These are phyloP conservation scores for Didymella pomorum DNA, from an alignment of 2,329 filamentous ascomycete species.

Conservation along the genomic window DNA sequence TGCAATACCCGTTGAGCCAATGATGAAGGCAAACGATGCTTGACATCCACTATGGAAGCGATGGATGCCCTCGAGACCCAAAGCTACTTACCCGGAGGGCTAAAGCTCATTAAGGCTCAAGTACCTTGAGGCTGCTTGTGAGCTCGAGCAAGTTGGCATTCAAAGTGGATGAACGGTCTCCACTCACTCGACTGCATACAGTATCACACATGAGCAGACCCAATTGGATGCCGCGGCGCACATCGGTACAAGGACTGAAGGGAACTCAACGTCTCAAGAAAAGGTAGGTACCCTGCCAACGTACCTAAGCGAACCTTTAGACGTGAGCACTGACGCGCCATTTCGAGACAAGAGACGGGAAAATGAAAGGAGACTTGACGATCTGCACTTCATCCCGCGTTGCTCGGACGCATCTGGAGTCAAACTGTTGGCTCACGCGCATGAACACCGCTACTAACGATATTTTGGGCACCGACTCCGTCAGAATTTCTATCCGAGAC, in stretches of 20 bases:
- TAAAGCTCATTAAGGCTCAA: not conserved
- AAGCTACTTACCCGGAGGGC: not conserved
- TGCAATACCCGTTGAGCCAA: not conserved
- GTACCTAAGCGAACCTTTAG: not conserved
- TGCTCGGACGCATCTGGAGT: not conserved
- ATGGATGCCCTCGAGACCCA: not conserved
- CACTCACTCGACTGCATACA: not conserved
- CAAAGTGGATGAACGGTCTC: not conserved
- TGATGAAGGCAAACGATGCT: not conserved
- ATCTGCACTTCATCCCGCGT: not conserved
- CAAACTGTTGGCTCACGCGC: not conserved
- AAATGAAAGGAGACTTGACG: not conserved
- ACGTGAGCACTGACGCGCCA: not conserved
- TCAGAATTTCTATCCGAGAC: not conserved
- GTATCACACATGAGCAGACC: not conserved
- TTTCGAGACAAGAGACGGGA: not conserved
- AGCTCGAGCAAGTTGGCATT: not conserved
- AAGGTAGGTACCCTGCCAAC: not conserved
- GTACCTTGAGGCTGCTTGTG: not conserved
- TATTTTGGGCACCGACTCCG: not conserved
- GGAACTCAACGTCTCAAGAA: not conserved
- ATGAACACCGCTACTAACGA: not conserved
- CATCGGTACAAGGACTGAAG: not conserved
- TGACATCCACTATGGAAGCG: not conserved
- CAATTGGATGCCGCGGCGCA: not conserved